A percentile compares a stretch with the other conserved stretches of the same genome.
These are phyloP conservation scores for Colletotrichum horii DNA, from an alignment of 2,329 filamentous ascomycete genomes.

Conservation along the genomic window DNA sequence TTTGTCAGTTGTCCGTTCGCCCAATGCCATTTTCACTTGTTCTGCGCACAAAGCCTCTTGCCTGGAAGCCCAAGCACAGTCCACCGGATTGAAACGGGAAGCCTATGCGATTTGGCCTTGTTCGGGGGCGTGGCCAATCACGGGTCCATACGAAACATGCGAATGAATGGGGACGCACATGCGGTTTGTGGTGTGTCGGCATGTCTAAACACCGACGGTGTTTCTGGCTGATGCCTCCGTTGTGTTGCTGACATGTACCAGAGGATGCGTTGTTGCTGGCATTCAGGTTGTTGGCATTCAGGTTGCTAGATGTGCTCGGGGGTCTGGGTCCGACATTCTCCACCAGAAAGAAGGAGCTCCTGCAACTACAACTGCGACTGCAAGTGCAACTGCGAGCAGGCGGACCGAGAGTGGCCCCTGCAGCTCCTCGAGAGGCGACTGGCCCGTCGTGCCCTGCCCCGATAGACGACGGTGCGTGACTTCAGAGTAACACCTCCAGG, in stretches of 20 bases:
- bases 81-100: conserved; percentile 16
- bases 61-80: not conserved
- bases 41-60: not conserved
- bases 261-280: not conserved
- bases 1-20: not conserved
- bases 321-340: not conserved
- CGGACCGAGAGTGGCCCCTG: not conserved
- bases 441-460: not conserved
- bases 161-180: not conserved
- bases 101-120: not conserved
- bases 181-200: not conserved
- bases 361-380: not conserved
- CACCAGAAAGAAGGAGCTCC: not conserved
- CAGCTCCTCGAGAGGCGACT: not conserved
- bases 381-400: not conserved
- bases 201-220: not conserved
- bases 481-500: not conserved
- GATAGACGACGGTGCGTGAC: not conserved
- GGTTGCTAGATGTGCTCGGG: not conserved
- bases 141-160: not conserved
- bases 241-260: not conserved
- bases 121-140: not conserved
- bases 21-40: not conserved
- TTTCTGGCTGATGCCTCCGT: not conserved
- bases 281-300: not conserved